Percentiles rank a stretch among this genome's conserved stretches.
Evolutionary conservation across 2,329 filamentous ascomycete genomes (phyloP).

Genomic region (Aspergillus cejpii): DNA sequence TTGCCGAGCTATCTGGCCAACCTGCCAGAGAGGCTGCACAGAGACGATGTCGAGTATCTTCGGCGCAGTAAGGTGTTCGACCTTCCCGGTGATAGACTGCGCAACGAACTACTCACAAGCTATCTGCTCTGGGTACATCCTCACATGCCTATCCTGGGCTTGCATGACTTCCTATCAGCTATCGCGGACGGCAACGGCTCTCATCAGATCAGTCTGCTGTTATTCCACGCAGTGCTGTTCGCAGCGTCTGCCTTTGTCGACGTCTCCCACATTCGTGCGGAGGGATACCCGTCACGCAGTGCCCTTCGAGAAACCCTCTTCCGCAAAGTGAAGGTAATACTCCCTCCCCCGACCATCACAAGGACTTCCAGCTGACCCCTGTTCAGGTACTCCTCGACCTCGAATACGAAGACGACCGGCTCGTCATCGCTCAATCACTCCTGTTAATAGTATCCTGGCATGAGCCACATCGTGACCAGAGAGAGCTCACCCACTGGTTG

Average conservation of each 20-base stretch:
- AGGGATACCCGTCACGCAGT: slow-evolving; percentile 5
- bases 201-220: slow-evolving; percentile 3
- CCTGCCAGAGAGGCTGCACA: slow-evolving; percentile 1
- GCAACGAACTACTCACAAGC: slow-evolving; percentile 3
- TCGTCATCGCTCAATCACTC: slow-evolving; percentile 2
- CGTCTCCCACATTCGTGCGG: slow-evolving; percentile 1
- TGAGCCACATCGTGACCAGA: slow-evolving; percentile 3
- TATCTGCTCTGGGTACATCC: slow-evolving; percentile 8
- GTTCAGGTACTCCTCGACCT: slow-evolving; percentile 6
- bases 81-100: slow-evolving; percentile 2
- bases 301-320: slow-evolving; percentile 1
- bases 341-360: not conserved
- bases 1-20: slow-evolving; percentile 2
- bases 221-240: slow-evolving; percentile 11
- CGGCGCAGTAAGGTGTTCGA: slow-evolving; percentile 2
- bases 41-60: slow-evolving; percentile 3
- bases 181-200: not conserved
- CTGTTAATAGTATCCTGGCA: slow-evolving; percentile 4
- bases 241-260: slow-evolving; percentile 6
- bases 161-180: slow-evolving; percentile 3
- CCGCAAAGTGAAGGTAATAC: not conserved
- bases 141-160: slow-evolving; percentile 3
- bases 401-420: slow-evolving; percentile 6
- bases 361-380: not conserved
- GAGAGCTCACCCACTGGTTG: slow-evolving; percentile 5